Conservation (phyloP, 148 eudicot species). For the Fagopyrum esculentum region DNA sequence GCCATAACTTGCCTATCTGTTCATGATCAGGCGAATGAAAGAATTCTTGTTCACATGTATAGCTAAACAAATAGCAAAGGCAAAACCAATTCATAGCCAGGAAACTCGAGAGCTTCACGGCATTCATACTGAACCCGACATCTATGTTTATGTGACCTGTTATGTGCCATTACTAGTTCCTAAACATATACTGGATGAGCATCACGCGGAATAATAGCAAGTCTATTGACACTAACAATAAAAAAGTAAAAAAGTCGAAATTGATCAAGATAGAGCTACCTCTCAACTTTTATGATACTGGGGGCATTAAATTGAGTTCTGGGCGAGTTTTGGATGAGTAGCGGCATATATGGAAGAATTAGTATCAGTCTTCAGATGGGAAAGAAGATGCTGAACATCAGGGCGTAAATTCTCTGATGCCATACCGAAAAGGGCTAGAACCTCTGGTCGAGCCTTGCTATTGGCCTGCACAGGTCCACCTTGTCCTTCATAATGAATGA, state of each 20-base stretch:
- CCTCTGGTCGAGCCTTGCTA: conserved; percentile 73
- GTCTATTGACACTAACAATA: not conserved
- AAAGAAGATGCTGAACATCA: conserved; percentile 76
- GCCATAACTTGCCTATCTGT: not conserved
- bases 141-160: not conserved
- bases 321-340: conserved; percentile 57
- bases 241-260: not conserved
- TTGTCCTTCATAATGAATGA: conserved; percentile 86
- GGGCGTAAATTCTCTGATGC: conserved; percentile 70
- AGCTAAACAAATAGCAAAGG: not conserved
- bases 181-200: not conserved
- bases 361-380: conserved; percentile 64
- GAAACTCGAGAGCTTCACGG: not conserved
- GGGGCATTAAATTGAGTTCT: conserved; percentile 17
- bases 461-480: conserved; percentile 83
- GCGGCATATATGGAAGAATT: conserved; percentile 86
- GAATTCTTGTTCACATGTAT: not conserved
- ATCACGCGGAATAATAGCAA: not conserved
- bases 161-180: conserved; percentile 1
- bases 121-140: not conserved
- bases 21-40: not conserved
- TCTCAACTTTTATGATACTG: not conserved
- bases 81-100: not conserved
- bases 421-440: conserved; percentile 56
- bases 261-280: not conserved